Conservation (phyloP, 805 yeast genomes). For the Candida glaebosa region DNA sequence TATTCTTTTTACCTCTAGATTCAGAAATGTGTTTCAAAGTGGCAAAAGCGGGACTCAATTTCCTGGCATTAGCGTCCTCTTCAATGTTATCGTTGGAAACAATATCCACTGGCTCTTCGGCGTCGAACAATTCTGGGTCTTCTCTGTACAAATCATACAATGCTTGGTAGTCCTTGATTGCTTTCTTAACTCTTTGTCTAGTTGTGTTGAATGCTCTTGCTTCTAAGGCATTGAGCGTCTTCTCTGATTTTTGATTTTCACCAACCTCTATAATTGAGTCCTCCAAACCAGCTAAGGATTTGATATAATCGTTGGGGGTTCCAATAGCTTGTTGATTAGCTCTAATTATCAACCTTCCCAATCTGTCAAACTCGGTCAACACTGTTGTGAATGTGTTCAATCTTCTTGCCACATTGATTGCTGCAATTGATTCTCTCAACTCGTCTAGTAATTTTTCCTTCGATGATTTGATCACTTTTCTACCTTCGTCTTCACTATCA, state of each 20-base stretch:
- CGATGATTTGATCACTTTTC: conserved; percentile 87
- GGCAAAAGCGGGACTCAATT: conserved; percentile 55
- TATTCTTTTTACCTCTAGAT: conserved; percentile 92
- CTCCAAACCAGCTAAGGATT: conserved; percentile 68
- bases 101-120: conserved; percentile 44
- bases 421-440: conserved; percentile 61
- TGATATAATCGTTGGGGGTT: conserved; percentile 70
- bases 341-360: conserved; percentile 62
- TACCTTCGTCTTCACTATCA: conserved; percentile 64
- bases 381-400: conserved; percentile 78
- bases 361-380: conserved; percentile 72
- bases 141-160: conserved; percentile 58
- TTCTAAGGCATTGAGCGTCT: conserved; percentile 76
- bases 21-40: conserved; percentile 75
- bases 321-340: conserved; percentile 73
- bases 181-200: conserved; percentile 84
- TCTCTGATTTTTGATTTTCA: conserved; percentile 49
- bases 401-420: conserved; percentile 65
- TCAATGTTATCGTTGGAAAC: conserved; percentile 28
- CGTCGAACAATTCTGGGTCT: conserved; percentile 72
- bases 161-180: conserved; percentile 62
- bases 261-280: conserved; percentile 54
- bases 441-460: conserved; percentile 91
- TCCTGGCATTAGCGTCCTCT: conserved; percentile 36
- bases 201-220: conserved; percentile 84